phyloP scores from a whole-genome alignment of 805 yeast genomes.

The Clavispora fructus region DNA sequence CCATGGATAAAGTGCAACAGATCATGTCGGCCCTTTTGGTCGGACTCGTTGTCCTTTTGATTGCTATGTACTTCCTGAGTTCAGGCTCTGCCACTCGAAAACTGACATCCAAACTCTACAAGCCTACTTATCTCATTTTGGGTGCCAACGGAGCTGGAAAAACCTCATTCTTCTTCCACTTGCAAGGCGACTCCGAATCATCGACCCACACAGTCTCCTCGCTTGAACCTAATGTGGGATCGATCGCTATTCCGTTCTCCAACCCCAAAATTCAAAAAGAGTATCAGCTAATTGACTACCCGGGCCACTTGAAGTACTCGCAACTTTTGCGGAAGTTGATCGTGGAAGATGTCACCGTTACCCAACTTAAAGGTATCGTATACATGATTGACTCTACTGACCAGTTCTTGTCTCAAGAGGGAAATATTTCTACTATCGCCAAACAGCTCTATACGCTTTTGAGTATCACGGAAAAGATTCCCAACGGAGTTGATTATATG shows the following conservation, averaged over 20 bases:
- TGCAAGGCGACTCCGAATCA: constrained; percentile 8
- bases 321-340: constrained; percentile 50
- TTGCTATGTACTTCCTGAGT: constrained; percentile 6
- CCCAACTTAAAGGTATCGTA: constrained; percentile 58
- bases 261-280: constrained; percentile 31
- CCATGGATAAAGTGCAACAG: constrained; percentile 13
- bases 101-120: constrained; percentile 14
- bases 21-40: constrained; percentile 10
- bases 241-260: constrained; percentile 30
- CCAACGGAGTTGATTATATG: constrained; percentile 67
- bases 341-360: constrained; percentile 31
- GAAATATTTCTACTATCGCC: constrained; percentile 41
- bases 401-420: constrained; percentile 39
- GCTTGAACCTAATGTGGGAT: constrained; percentile 29
- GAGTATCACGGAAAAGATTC: constrained; percentile 54
- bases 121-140: constrained; percentile 56
- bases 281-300: constrained; percentile 66
- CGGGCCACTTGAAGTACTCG: constrained; percentile 80
- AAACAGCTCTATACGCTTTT: constrained; percentile 56
- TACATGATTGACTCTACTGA: constrained; percentile 75
- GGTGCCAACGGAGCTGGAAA: constrained; percentile 69
- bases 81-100: not conserved
- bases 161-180: constrained; percentile 47
- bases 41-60: constrained; percentile 11
- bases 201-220: constrained; percentile 29